phyloP scores from a whole-genome alignment of 345 rosid species.

The Stellera chamaejasme region DNA sequence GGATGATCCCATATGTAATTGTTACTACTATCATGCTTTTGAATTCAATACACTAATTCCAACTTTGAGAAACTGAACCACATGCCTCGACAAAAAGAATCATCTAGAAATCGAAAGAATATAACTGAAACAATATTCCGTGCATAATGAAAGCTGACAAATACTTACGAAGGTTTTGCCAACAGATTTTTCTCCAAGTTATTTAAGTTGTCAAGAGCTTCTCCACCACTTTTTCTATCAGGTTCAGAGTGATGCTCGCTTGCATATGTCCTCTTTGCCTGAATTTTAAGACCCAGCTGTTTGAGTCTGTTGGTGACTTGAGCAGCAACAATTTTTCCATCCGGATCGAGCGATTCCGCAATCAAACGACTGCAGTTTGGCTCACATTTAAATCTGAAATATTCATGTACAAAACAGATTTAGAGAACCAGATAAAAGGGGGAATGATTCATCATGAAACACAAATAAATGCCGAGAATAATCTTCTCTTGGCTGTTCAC shows the following conservation, averaged over 20 bases:
- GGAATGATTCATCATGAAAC: background rate
- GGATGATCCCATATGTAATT: too few species aligned
- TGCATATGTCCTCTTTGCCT: constrained; percentile 38
- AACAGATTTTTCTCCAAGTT: constrained; percentile 23
- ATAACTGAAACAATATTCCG: too few species aligned
- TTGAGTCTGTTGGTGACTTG: constrained; percentile 89
- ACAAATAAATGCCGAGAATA: constrained; percentile 2
- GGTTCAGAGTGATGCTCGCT: constrained; percentile 18
- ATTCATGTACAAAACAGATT: constrained; percentile 17
- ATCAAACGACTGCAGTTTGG: constrained; percentile 44
- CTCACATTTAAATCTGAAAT: constrained; percentile 65
- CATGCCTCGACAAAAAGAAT: too few species aligned
- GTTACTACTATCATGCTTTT: too few species aligned
- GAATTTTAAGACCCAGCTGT: constrained; percentile 53
- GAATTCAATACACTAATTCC: too few species aligned
- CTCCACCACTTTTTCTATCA: constrained; percentile 23
- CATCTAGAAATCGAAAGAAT: too few species aligned
- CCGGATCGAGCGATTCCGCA: constrained; percentile 63
- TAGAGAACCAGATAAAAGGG: constrained; percentile 12
- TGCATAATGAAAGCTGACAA: background rate
- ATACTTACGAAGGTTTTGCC: constrained; percentile 49
- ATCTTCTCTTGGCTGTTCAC: constrained; percentile 3
- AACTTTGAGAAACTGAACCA: too few species aligned
- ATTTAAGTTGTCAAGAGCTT: constrained; percentile 24
- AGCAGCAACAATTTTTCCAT: constrained; percentile 60